These are phyloP conservation scores for Cystobasidium pallidum DNA, from an alignment of 1,284 basidiomycete genomes.

Conservation along the genomic window DNA sequence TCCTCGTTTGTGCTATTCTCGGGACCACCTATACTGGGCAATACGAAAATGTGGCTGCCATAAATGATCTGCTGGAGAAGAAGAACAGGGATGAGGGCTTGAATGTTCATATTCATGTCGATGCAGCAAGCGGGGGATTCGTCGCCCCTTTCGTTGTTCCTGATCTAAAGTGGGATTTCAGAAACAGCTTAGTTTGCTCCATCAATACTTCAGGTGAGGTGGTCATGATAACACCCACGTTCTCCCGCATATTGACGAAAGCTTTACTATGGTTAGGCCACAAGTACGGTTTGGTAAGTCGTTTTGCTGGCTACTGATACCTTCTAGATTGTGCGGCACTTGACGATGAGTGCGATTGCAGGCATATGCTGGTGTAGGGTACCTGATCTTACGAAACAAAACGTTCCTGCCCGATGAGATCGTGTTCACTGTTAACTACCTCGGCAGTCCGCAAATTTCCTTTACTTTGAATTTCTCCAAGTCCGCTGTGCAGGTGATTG, in stretches of 20 bases:
- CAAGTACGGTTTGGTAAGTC: conserved; percentile 48
- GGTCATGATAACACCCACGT: not conserved
- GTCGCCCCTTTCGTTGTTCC: conserved; percentile 56
- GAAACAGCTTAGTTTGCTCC: conserved; percentile 55
- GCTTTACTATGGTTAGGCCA: conserved; percentile 45
- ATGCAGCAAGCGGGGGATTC: conserved; percentile 52
- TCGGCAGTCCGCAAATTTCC: conserved; percentile 48
- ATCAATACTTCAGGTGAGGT: conserved; percentile 54
- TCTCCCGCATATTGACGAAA: not conserved
- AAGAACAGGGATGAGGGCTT: conserved; percentile 54
- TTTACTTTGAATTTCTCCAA: conserved; percentile 56
- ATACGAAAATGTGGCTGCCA: conserved; percentile 54
- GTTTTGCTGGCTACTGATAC: not conserved
- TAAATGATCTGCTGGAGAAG: conserved; percentile 53
- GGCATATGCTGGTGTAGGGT: conserved; percentile 55
- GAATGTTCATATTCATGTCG: conserved; percentile 56
- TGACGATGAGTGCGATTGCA: conserved; percentile 45
- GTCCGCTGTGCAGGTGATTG: conserved; percentile 49
- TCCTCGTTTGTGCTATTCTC: conserved; percentile 56
- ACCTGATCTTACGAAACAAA: conserved; percentile 55
- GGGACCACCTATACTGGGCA: conserved; percentile 56
- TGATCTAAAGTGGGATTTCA: conserved; percentile 56
- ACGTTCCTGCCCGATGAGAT: conserved; percentile 56
- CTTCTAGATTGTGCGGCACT: not conserved
- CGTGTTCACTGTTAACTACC: conserved; percentile 53